Base-by-base conservation (phyloP, 2,329 filamentous ascomycete genomes). In the Ceratocystis variospora region DNA sequence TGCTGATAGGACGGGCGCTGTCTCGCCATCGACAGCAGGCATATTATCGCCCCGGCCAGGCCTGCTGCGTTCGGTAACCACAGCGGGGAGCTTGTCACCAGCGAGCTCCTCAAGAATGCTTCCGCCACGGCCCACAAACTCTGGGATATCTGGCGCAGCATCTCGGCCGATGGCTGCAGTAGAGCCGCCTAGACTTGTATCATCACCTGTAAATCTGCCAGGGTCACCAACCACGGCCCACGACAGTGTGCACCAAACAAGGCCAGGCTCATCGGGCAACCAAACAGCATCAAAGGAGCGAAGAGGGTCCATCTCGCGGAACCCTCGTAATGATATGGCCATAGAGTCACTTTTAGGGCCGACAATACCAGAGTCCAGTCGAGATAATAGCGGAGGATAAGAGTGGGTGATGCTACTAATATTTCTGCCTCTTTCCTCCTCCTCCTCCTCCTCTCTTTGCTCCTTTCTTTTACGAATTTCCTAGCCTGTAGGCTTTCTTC, bases 241-340 rank as follows among this genome's bases (percentile, higher is more conserved):
- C 8, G 37, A 12, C 17, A 22, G 15, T n/a, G 61, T 15, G 12
- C 0, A 4, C 37, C 37, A 48, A 22, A 22, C 19, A 45, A 28
- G 41, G 44, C 61, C 37, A 63, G 17, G 22, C n/a, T 28, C 2
- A 15, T 5, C 53, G 17, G 10, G 53, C 25, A 28, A 15, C 28
- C 53, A 33, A 31, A 8, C 25, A 33, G 7, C 61, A 31, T 3
- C 25, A 33, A 8, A 44, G 17, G 12, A 48, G 22, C 22, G 41
- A 19, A 37, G 61, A 50, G n/a, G 41, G 25, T n/a, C 53, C 15
- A 8, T 28, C 3, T 7, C 28, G 44, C 46, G 25, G 8, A 59
- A 59, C 41, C 22, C 57, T 5, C 59, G 65, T 12, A 62, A 66
- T n/a, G 59, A 63, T 19, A 67, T 67, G 66, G 53, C 66, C 15